Base-by-base conservation (phyloP, 2,329 filamentous ascomycete genomes). In the Aspergillus viridinutans region DNA sequence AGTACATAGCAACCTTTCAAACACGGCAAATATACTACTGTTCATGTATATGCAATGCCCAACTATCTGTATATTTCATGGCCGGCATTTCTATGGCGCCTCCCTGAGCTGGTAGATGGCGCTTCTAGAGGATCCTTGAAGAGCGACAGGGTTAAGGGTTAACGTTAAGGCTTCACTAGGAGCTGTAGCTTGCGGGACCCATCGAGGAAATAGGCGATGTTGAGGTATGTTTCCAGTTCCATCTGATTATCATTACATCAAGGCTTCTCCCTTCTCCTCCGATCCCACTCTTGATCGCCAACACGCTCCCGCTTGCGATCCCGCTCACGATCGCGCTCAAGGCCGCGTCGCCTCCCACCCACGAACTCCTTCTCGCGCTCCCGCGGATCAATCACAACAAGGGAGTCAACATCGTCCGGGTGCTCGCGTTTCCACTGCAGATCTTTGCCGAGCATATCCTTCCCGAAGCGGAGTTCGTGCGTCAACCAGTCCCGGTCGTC, bases 341-440 rank as follows among this genome's bases (percentile, higher is more conserved):
- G 68, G 55, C 85, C 86, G 59, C 82, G 80, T 61, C 83, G 81
- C 10, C 82, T 82, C 64, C 78, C 84, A 70, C 84, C 85, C 67
- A 85, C 81, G 42, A 95, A 79, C 42, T 88, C 88, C 69, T 85
- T 86, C 48, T 89, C 88, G 72, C 90, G 91, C 72, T 92, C 90
- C 56, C 90, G 80, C 1, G 92, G 92, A 77, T 99, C 94, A 73
- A 97, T 97, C 3, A 97, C 92, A 49, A 96, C 85, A 47, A 96
- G 74, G n/a, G 69, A 72, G 60, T 77, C 74, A 3, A 60, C 64
- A 67, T 97, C 90, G 57, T 97, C 92, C 68, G 94, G 91, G 54
- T 93, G 92, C 74, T 94, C 92, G 75, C 86, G 88, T 70, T 93
- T 90, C 82, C 94, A 96, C 53, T 84, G 90, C 53, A 97, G 75